Evolutionary conservation across 2,329 filamentous ascomycete genomes (phyloP).

Genomic region (Tetracladium maxilliforme): DNA sequence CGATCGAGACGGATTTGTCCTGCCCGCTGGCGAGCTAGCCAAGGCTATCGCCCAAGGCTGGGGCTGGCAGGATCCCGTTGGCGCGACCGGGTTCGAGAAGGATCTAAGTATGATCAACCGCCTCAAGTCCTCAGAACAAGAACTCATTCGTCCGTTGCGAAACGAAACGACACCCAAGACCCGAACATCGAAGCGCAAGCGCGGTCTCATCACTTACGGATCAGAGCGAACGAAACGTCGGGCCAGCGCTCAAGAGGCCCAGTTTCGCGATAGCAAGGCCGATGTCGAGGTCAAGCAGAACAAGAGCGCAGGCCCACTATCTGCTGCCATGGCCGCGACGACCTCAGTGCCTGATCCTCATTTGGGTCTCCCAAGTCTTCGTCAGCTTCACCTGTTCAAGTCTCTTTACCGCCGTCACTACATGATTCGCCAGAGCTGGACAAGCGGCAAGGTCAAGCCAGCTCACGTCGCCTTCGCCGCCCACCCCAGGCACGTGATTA

Average conservation of each 20-base stretch:
- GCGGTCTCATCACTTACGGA: constrained; percentile 6
- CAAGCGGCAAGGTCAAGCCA: constrained; percentile 69
- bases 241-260: constrained; percentile 11
- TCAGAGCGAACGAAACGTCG: constrained; percentile 14
- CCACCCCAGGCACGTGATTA: constrained; percentile 91
- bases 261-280: no score
- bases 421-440: constrained; percentile 86
- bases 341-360: constrained; percentile 69
- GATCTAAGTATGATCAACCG: constrained; percentile 55
- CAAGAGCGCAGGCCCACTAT: constrained; percentile 66
- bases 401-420: constrained; percentile 88
- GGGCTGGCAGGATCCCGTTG: constrained; percentile 89
- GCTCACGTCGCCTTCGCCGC: constrained; percentile 92
- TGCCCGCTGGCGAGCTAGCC: constrained; percentile 71
- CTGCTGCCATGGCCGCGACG: constrained; percentile 74
- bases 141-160: constrained; percentile 19
- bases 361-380: constrained; percentile 63
- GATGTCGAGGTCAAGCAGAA: no score
- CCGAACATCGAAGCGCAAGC: constrained; percentile 13
- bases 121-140: constrained; percentile 37
- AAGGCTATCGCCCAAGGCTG: constrained; percentile 82
- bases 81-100: constrained; percentile 59
- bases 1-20: constrained; percentile 64
- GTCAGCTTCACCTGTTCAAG: constrained; percentile 86
- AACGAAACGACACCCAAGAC: constrained; percentile 4